These are phyloP conservation scores for sunflower (Helianthus annuus) DNA, from an alignment of 129 eudicot species.

Conservation along the genomic window HanXRQr2.0-SUNRISE NC_035445.2:47134141-47134640, in stretches of 20 bases:
- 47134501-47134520: neutral
- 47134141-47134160: neutral
- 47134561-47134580: too few species aligned
- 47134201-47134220: neutral
- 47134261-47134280: constrained; percentile 56
- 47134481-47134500: neutral
- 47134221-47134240: neutral
- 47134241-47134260: neutral
- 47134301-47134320: constrained; percentile 92
- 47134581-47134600: too few species aligned
- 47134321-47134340: constrained; percentile 85
- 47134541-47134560: too few species aligned
- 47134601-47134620: too few species aligned
- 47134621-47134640: too few species aligned
- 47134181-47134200: neutral
- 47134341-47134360: constrained; percentile 85
- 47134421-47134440: constrained; percentile 77
- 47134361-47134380: constrained; percentile 86
- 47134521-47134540: neutral
- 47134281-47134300: constrained; percentile 89
- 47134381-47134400: constrained; percentile 55
- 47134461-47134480: constrained; percentile 47
- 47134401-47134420: constrained; percentile 66
- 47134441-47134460: constrained; percentile 91
- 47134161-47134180: neutral